Evolutionary conservation across 139 green algal genomes (phyloP).

Genomic region (Spirogloea muscicola): DNA sequence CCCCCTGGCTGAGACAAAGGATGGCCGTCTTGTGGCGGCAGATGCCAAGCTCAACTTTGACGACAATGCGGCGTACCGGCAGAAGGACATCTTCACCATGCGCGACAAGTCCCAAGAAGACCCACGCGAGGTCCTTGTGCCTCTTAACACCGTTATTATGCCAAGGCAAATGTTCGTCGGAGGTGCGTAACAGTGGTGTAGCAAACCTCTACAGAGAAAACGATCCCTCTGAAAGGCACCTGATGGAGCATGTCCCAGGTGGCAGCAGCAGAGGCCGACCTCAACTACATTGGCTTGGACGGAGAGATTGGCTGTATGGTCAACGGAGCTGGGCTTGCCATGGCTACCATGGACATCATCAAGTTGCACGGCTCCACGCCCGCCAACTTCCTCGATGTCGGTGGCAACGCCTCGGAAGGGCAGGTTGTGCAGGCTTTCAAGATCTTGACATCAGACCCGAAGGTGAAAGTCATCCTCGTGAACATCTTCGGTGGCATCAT

Average conservation of each 20-base stretch:
- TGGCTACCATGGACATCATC: conserved; percentile 99
- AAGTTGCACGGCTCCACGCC: conserved; percentile 87
- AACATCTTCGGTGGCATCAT: conserved; percentile 98
- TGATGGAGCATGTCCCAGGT: no score
- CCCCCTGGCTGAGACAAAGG: conserved; percentile 80
- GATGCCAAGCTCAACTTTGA: conserved; percentile 99
- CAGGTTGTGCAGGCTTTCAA: conserved; percentile 96
- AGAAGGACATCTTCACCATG: conserved; percentile 89
- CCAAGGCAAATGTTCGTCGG: no score
- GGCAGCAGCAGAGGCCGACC: conserved; percentile 79
- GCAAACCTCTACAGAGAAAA: no score
- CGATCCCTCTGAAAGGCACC: no score
- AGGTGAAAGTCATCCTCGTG: conserved; percentile 97
- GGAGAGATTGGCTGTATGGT: conserved; percentile 76
- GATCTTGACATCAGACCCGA: conserved; percentile 72
- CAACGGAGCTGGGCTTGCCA: conserved; percentile 96
- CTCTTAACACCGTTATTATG: no score
- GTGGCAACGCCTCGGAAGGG: conserved; percentile 82
- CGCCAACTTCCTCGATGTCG: conserved; percentile 98
- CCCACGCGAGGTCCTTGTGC: conserved; percentile 61
- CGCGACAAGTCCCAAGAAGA: conserved; percentile 85
- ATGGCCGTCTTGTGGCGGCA: conserved; percentile 80
- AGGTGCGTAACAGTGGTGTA: no score
- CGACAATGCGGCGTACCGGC: conserved; percentile 92
- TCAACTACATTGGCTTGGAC: conserved; percentile 99